Evolutionary conservation across 2,329 filamentous ascomycete genomes (phyloP).

Genomic region (Colletotrichum spaethianum): DNA sequence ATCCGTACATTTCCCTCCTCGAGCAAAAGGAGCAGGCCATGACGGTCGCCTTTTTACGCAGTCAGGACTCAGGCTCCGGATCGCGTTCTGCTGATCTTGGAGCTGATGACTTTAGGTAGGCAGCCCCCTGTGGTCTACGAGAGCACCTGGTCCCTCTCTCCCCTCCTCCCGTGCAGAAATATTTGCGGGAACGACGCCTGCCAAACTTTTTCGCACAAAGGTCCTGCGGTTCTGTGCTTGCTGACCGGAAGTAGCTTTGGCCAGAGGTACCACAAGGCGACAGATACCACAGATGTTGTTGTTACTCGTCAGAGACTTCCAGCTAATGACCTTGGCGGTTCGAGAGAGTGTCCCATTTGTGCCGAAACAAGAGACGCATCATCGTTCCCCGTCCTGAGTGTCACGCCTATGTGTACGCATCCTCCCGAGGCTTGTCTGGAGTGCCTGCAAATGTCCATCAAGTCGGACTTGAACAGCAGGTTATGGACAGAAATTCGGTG

Average conservation of each 20-base stretch:
- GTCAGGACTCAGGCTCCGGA: constrained; percentile 43
- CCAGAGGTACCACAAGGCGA: constrained; percentile 51
- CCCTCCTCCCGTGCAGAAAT: no score
- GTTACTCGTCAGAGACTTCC: constrained; percentile 50
- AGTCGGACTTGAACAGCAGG: constrained; percentile 50
- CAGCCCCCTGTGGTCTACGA: neutral
- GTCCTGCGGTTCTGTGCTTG: constrained; percentile 4
- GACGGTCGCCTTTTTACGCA: constrained; percentile 49
- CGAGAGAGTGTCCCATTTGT: constrained; percentile 55
- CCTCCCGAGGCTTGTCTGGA: constrained; percentile 51
- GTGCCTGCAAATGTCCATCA: constrained; percentile 54
- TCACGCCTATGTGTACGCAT: constrained; percentile 53
- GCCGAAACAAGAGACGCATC: constrained; percentile 48
- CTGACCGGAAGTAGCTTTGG: constrained; percentile 48
- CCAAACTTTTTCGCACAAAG: neutral
- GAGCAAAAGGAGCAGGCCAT: constrained; percentile 51
- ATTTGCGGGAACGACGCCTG: neutral
- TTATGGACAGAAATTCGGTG: constrained; percentile 65
- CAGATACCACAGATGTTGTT: constrained; percentile 46
- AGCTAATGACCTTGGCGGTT: constrained; percentile 43
- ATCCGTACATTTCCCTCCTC: constrained; percentile 50
- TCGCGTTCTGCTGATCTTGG: constrained; percentile 41
- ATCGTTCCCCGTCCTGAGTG: constrained; percentile 51
- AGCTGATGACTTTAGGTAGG: constrained; percentile 52
- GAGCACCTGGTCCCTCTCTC: neutral